Conservation (phyloP, 495 filamentous ascomycete species). For the Aspergillus baeticus region DNA sequence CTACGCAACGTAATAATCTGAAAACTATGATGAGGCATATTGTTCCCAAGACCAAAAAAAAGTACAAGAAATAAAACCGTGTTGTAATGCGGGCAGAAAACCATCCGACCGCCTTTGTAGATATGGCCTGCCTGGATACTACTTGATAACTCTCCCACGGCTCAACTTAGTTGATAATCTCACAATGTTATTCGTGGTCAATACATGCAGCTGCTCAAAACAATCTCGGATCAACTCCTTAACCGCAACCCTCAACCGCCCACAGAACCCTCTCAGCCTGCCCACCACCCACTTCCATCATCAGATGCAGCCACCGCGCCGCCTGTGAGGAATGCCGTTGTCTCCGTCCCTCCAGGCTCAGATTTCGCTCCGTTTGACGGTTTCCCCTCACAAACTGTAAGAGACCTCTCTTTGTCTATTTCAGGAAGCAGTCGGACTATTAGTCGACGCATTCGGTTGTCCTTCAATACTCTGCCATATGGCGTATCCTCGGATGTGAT, state of each 20-base stretch:
- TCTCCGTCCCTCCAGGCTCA: constrained; percentile 9
- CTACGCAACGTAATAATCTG: too few species aligned
- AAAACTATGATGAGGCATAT: too few species aligned
- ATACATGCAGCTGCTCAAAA: constrained; percentile 17
- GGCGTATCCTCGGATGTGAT: too few species aligned
- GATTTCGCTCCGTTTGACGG: constrained; percentile 2
- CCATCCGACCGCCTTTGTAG: constrained; percentile 31
- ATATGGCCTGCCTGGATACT: constrained; percentile 9
- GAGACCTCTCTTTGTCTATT: background rate
- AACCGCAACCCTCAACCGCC: constrained; percentile 5
- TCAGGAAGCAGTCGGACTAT: too few species aligned
- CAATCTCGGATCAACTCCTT: constrained; percentile 12
- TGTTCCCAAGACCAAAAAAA: too few species aligned
- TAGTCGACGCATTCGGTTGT: too few species aligned
- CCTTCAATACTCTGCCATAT: too few species aligned
- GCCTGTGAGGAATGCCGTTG: constrained; percentile 20
- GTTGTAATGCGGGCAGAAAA: constrained; percentile 13
- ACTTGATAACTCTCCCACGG: background rate
- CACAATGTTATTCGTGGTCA: constrained; percentile 12
- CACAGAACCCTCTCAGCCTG: background rate
- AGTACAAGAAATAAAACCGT: too few species aligned
- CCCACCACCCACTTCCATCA: constrained; percentile 10
- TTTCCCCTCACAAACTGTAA: background rate
- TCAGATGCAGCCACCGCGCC: constrained; percentile 23
- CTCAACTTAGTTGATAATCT: background rate